These are phyloP conservation scores for Hyaloscypha variabilis DNA, from an alignment of 495 filamentous ascomycete species.

Conservation along the genomic window DNA sequence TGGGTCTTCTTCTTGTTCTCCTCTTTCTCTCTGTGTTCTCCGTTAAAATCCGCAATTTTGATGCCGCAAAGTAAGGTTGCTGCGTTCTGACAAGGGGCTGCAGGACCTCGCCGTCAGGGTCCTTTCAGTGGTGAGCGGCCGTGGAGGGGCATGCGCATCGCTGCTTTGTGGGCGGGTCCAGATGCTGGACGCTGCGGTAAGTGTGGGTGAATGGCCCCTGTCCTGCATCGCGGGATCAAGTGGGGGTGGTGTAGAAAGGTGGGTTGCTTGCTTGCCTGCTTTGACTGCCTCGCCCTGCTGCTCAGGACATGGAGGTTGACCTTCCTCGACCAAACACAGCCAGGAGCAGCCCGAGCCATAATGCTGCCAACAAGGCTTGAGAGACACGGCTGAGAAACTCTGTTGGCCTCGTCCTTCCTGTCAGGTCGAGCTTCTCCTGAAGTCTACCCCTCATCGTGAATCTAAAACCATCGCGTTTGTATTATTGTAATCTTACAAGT, in stretches of 20 bases:
- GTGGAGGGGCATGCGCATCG: slow-evolving; percentile 13
- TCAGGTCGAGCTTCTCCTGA: not conserved
- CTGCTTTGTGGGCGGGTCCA: slow-evolving; percentile 6
- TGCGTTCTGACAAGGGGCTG: not conserved
- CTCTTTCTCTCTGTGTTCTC: not conserved
- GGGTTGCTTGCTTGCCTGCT: not conserved
- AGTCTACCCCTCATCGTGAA: not conserved
- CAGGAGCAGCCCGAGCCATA: not conserved
- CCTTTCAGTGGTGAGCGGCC: not conserved
- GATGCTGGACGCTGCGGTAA: not conserved
- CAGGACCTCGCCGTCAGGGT: not conserved
- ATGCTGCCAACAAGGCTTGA: slow-evolving; percentile 4
- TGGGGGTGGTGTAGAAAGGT: slow-evolving; percentile 16
- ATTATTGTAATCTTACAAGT: too few species aligned
- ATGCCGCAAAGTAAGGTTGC: not conserved
- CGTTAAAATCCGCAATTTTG: not conserved
- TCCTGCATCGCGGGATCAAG: slow-evolving; percentile 20
- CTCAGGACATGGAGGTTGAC: slow-evolving; percentile 1
- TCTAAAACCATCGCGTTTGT: not conserved
- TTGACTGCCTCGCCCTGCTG: not conserved
- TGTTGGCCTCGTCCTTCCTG: not conserved
- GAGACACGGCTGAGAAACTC: slow-evolving; percentile 4
- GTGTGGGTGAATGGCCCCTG: slow-evolving; percentile 4
- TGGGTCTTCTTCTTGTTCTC: not conserved
- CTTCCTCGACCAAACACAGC: slow-evolving; percentile 16